Percentiles rank a stretch among this genome's conserved stretches.
Conservation (phyloP, 352 stramenopile species). For the Hyaloperonospora brassicae region DNA sequence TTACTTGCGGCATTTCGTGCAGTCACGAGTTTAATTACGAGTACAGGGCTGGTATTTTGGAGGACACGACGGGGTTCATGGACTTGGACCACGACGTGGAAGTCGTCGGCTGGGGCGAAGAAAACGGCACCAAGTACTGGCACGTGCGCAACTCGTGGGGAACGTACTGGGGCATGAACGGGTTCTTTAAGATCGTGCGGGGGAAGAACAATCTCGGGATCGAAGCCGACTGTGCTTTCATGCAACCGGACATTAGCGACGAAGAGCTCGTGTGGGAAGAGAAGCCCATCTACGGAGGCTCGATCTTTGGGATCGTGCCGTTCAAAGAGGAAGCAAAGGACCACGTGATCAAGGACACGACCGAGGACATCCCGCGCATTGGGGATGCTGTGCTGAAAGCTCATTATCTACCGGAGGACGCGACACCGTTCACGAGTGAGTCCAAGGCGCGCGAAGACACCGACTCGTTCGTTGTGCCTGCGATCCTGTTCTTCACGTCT, state of each 20-base stretch:
- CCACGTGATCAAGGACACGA: slow-evolving; percentile 87
- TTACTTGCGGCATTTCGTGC: slow-evolving; percentile 91
- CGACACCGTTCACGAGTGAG: slow-evolving; percentile 10
- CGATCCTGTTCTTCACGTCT: slow-evolving; percentile 48
- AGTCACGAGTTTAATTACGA: slow-evolving; percentile 74
- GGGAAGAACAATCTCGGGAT: slow-evolving; percentile 90
- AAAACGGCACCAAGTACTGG: slow-evolving; percentile 92
- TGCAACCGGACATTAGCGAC: slow-evolving; percentile 77
- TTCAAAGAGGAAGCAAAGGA: slow-evolving; percentile 65
- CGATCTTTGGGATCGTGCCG: slow-evolving; percentile 69
- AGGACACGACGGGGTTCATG: slow-evolving; percentile 84
- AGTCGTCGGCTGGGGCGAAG: slow-evolving; percentile 88
- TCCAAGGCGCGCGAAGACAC: slow-evolving; percentile 4
- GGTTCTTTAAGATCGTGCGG: slow-evolving; percentile 92
- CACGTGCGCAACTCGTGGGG: slow-evolving; percentile 94
- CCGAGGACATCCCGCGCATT: slow-evolving; percentile 63
- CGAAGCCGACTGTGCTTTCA: slow-evolving; percentile 84
- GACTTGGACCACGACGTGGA: slow-evolving; percentile 82
- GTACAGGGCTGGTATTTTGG: slow-evolving; percentile 90
- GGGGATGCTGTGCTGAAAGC: slow-evolving; percentile 13
- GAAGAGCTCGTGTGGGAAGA: slow-evolving; percentile 80
- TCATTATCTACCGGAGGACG: slow-evolving; percentile 12
- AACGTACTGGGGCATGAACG: slow-evolving; percentile 93
- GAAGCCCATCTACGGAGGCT: slow-evolving; percentile 62
- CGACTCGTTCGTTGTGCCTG: slow-evolving; percentile 26